Conservation (phyloP, 352 stramenopile species). For the Plasmopara halstedii region DNA sequence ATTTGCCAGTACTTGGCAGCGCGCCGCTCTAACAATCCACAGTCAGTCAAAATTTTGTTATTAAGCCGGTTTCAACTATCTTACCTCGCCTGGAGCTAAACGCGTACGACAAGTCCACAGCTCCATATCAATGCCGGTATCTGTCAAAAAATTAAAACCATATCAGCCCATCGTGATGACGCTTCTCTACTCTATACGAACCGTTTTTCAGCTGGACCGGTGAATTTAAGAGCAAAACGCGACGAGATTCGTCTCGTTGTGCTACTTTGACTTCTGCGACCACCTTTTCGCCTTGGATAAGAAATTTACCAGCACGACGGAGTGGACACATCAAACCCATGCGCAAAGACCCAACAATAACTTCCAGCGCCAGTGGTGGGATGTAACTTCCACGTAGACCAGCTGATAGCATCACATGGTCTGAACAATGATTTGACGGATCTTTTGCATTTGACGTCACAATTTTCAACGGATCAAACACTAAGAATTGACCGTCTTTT, state of each 20-base stretch:
- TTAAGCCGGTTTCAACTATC: background rate
- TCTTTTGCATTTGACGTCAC: constrained; percentile 40
- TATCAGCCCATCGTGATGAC: background rate
- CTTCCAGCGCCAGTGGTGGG: constrained; percentile 75
- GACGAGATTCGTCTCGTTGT: constrained; percentile 75
- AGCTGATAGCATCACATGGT: constrained; percentile 68
- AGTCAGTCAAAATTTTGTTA: background rate
- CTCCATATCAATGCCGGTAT: constrained; percentile 76
- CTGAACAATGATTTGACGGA: constrained; percentile 28
- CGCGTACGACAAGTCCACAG: constrained; percentile 64
- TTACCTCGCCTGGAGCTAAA: constrained; percentile 41
- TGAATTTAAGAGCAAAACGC: constrained; percentile 79
- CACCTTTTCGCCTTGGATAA: constrained; percentile 82
- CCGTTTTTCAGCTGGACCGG: constrained; percentile 85
- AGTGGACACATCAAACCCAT: constrained; percentile 79
- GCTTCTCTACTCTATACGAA: constrained; percentile 14
- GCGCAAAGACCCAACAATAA: constrained; percentile 57
- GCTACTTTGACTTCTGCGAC: constrained; percentile 85
- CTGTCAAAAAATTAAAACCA: constrained; percentile 20
- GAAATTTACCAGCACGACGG: constrained; percentile 78
- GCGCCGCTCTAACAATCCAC: constrained; percentile 25
- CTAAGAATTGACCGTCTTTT: constrained; percentile 73
- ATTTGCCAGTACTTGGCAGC: constrained; percentile 31
- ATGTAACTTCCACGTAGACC: constrained; percentile 76
- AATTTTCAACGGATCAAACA: constrained; percentile 85